These are phyloP conservation scores for Diaporthe sp. DNA, from an alignment of 2,329 filamentous ascomycete genomes.

Conservation along the genomic window DNA sequence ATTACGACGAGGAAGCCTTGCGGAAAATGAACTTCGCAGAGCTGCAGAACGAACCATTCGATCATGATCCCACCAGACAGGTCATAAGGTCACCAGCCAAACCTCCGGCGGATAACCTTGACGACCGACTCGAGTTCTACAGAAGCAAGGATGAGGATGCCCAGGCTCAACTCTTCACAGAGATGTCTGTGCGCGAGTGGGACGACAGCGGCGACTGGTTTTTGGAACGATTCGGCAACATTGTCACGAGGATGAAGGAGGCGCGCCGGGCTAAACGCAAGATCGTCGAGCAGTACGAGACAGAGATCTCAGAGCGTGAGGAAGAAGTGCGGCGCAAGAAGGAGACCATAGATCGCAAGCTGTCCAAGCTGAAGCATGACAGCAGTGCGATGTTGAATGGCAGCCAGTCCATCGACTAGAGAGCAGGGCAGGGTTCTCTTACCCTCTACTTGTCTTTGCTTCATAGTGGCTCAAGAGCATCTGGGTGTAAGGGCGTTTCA, in stretches of 20 bases:
- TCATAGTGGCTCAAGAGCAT: background rate
- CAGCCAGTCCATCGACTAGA: slow-evolving; percentile 47
- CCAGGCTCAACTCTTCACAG: slow-evolving; percentile 64
- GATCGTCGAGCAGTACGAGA: slow-evolving; percentile 64
- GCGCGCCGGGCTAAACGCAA: slow-evolving; percentile 63
- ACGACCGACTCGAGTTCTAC: slow-evolving; percentile 64
- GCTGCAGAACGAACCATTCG: slow-evolving; percentile 66
- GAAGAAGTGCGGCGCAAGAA: slow-evolving; percentile 65
- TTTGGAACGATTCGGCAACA: slow-evolving; percentile 63
- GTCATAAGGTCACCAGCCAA: slow-evolving; percentile 52
- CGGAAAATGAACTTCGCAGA: slow-evolving; percentile 65
- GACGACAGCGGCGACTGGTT: slow-evolving; percentile 73
- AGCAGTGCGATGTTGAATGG: slow-evolving; percentile 68
- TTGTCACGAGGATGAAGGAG: slow-evolving; percentile 62
- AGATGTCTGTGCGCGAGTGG: slow-evolving; percentile 69
- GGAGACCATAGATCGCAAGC: slow-evolving; percentile 66
- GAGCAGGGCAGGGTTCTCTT: background rate
- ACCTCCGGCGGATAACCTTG: slow-evolving; percentile 55
- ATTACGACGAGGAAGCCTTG: slow-evolving; percentile 70
- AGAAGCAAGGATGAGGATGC: slow-evolving; percentile 55
- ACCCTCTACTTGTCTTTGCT: background rate
- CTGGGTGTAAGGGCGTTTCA: background rate
- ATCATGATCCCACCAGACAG: slow-evolving; percentile 67
- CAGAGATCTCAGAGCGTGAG: slow-evolving; percentile 67
- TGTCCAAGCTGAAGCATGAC: slow-evolving; percentile 67